Base-by-base conservation (phyloP, 257 asterid species). In the Dorcoceras hygrometricum region DNA sequence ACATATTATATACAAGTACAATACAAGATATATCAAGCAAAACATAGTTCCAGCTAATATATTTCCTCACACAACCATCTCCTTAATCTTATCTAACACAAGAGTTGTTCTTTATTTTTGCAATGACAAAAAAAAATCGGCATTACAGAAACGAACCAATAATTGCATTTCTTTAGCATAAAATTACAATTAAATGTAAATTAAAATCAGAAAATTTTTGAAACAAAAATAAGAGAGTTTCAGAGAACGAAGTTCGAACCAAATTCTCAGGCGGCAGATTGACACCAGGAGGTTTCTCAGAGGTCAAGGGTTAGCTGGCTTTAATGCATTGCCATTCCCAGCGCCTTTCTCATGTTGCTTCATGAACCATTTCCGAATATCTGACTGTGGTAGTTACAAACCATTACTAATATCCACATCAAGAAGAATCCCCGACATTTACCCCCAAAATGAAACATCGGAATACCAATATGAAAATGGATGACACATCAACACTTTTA, bases 321-420 rank as follows among this genome's bases (percentile, higher is more conserved):
- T 89, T 5, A 84, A 66, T 32, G 82, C 27, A 78, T 61, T 76
- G 67, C 83, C 86, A 77, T 82, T 83, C 62, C 89, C 95, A 61
- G 75, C 7, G 27, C 83, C 80, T 73, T 86, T 83, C 3, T 79
- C 87, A 46, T 82, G 96, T 71, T 76, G 83, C 84, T 86, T 93
- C 79, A 82, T 77, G 78, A 93, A 93, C 98, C 98, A 93, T 57
- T 88, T 93, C 72, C 98, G 86, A 60, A 90, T 93, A 80, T 93
- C 98, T 57, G 98, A 82, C 96, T 92, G 91, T 65, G 11, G 22
- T 58, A 10, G 55, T 39, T 39, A 39, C 18, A 39, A 39, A 39
- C n/a, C 12, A 39, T 51, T 36, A 62, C 14, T 39, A 29, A 61
- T 12, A 8, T 6, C 43, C 26, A 68, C 54, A 64, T 8, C 61